Evolutionary conservation across 306 rosid genomes (phyloP).

Genomic region (Trichosanthes cucumerina): DNA sequence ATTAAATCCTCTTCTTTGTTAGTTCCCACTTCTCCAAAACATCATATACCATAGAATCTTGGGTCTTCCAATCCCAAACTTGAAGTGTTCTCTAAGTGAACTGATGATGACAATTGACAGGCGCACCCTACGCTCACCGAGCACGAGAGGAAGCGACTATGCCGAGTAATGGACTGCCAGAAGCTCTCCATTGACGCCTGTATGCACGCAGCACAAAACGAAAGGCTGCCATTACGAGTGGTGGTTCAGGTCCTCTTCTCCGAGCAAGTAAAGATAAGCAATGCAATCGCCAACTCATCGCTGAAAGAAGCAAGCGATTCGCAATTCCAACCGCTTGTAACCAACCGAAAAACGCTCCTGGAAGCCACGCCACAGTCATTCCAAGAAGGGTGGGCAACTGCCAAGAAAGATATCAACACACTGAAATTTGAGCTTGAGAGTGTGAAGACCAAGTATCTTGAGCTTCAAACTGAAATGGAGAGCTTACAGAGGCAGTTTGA

Average conservation of each 20-base stretch:
- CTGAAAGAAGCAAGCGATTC: conserved; percentile 55
- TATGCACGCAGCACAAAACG: conserved; percentile 96
- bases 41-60: background rate
- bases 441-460: conserved; percentile 70
- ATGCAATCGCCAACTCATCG: conserved; percentile 51
- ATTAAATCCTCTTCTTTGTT: too few species aligned
- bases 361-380: conserved; percentile 94
- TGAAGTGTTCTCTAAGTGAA: background rate
- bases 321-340: conserved; percentile 48
- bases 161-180: conserved; percentile 97
- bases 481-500: conserved; percentile 86
- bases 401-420: conserved; percentile 89
- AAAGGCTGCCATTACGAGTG: conserved; percentile 86
- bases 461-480: conserved; percentile 80
- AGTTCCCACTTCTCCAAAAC: background rate
- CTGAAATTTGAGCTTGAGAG: conserved; percentile 87
- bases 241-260: conserved; percentile 96
- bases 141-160: conserved; percentile 89
- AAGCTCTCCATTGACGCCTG: conserved; percentile 97
- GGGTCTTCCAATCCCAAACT: background rate
- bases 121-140: conserved; percentile 92
- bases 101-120: conserved; percentile 26
- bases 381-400: conserved; percentile 94
- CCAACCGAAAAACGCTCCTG: conserved; percentile 66
- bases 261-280: conserved; percentile 87